Conservation (phyloP, 176 grass and related monocot species). For the Puccinellia tenuiflora region DNA sequence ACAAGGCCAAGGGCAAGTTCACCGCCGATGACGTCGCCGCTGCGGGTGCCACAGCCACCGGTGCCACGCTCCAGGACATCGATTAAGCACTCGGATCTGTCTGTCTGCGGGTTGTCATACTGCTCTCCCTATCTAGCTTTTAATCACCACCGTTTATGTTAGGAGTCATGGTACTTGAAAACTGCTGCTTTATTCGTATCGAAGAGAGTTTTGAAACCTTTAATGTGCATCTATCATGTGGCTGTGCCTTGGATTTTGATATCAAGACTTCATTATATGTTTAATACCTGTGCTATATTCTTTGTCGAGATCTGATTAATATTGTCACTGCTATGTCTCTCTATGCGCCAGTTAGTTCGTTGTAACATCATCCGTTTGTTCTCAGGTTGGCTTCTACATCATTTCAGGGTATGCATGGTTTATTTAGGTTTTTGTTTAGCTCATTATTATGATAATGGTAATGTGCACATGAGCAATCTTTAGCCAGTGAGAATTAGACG, state of each 20-base stretch:
- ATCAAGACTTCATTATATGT: constrained; percentile 29
- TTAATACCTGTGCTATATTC: background rate
- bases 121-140: constrained; percentile 13
- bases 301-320: background rate
- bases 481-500: too few relatives aligned
- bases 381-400: too few relatives aligned
- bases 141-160: background rate
- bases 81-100: constrained; percentile 36
- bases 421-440: too few relatives aligned
- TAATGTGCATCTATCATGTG: constrained; percentile 13
- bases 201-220: constrained; percentile 34
- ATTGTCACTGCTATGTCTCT: background rate
- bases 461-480: too few relatives aligned
- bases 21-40: constrained; percentile 80
- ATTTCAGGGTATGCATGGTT: too few relatives aligned
- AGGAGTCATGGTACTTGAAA: constrained; percentile 19
- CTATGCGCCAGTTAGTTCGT: too few relatives aligned
- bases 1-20: constrained; percentile 98
- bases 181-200: constrained; percentile 20
- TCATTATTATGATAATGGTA: too few relatives aligned
- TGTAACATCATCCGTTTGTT: too few relatives aligned
- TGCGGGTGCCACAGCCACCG: constrained; percentile 14
- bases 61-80: constrained; percentile 88
- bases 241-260: constrained; percentile 13
- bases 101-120: background rate